These are phyloP conservation scores for Candida namnaoensis DNA, from an alignment of 805 yeast genomes.

Conservation along the genomic window DNA sequence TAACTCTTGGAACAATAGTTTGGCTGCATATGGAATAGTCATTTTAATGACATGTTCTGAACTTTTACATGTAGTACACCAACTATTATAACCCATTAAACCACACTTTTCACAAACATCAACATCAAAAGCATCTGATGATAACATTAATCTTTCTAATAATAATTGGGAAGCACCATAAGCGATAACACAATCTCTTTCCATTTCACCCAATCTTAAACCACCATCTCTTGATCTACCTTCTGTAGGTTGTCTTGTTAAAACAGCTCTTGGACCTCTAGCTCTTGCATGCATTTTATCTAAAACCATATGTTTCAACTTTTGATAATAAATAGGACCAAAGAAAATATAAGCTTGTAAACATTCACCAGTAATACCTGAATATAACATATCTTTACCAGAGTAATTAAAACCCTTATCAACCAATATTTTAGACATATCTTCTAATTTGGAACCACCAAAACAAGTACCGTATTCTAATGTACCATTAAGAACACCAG, in stretches of 20 bases:
- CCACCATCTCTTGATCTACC: conserved; percentile 99
- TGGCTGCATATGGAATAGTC: conserved; percentile 99
- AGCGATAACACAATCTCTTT: conserved; percentile 98
- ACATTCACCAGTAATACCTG: conserved; percentile 97
- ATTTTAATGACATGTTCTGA: conserved; percentile 80
- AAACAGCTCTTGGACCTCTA: conserved; percentile 96
- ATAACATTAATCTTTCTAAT: conserved; percentile 89
- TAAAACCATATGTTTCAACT: conserved; percentile 96
- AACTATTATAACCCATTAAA: conserved; percentile 91
- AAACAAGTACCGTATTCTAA: conserved; percentile 96
- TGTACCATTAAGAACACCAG: conserved; percentile 89
- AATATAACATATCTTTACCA: conserved; percentile 95
- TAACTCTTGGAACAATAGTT: conserved; percentile 91
- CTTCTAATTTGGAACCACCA: conserved; percentile 95
- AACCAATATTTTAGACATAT: conserved; percentile 85
- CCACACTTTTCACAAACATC: conserved; percentile 94
- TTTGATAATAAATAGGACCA: conserved; percentile 97
- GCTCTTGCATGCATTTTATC: conserved; percentile 99
- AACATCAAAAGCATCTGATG: conserved; percentile 97
- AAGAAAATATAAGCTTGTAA: conserved; percentile 96
- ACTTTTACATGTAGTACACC: conserved; percentile 96
- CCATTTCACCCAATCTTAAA: conserved; percentile 98
- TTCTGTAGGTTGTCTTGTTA: conserved; percentile 97
- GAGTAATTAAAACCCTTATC: conserved; percentile 90
- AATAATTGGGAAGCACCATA: conserved; percentile 96